Evolutionary conservation across 139 green algal species (phyloP), one percentile per base, ranked within the genome.

Genomic region (Raphidocelis subcapitata): DNA sequence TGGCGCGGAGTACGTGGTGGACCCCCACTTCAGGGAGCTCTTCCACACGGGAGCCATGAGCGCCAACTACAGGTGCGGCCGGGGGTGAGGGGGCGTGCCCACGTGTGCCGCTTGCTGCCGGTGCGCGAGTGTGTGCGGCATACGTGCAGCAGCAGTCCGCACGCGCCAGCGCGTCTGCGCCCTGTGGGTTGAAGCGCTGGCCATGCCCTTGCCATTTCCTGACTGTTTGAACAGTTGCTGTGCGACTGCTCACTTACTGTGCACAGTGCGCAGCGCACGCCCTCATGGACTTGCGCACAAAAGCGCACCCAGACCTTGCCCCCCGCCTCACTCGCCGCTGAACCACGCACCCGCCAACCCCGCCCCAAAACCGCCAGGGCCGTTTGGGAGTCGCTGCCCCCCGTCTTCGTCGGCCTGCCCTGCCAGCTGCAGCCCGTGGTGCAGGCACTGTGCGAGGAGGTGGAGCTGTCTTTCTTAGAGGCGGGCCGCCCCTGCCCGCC

Each of bases 361-460:
- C 16, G 12, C 15, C 5, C 20, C 36, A 3, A 5, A 3, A 20
- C 47, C 23, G 24, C 29, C 80, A 85, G 80, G 66, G 71, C 72
- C 44, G 73, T 84, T 24, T 84, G 79, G 79, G 69, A 81, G 51
- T 70, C 65, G 66, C 69, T 85, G 49, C 80, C 80, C 5, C 62
- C 62, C 23, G 62, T 82, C 18, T 85, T 85, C 33, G 68, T 85
- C 36, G 80, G 80, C 49, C 71, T 72, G 63, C 72, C 72, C 47
- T 68, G 69, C 32, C 72, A 79, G 75, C 66, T 85, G 57, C 70
- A 77, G 56, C 72, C 79, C 47, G 74, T 82, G 24, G 75, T 85
- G 35, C 80, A 85, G 80, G 46, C 68, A 62, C 72, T 85, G 36
- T 82, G 75, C 44, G 54, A 75, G 4, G 75, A 82, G 63, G 57